Evolutionary conservation across 2,329 filamentous ascomycete genomes (phyloP).

Genomic region (Sporothrix dimorphospora): DNA sequence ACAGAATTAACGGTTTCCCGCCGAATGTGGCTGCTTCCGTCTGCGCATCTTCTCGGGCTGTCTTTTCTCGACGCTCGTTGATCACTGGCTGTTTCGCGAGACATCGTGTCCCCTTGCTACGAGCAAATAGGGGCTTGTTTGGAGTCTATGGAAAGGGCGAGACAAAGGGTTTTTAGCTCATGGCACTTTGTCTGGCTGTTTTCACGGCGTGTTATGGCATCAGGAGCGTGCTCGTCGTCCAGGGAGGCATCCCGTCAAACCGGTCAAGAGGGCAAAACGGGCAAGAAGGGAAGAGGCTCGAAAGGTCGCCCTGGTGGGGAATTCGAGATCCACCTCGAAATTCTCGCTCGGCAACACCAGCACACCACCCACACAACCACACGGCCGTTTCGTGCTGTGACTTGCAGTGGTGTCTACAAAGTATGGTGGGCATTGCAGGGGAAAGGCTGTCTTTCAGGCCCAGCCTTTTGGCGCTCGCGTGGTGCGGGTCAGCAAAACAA

Average conservation of each 20-base stretch:
- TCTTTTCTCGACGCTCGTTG: background rate
- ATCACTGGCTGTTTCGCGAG: background rate
- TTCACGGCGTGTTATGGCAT: background rate
- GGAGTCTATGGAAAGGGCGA: slow-evolving; percentile 29
- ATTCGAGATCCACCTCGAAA: slow-evolving; percentile 18
- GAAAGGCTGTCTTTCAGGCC: background rate
- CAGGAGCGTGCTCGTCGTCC: background rate
- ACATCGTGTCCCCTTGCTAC: background rate
- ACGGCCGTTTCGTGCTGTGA: slow-evolving; percentile 1
- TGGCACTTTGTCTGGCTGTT: background rate
- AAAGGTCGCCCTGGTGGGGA: slow-evolving; percentile 12
- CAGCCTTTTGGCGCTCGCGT: slow-evolving; percentile 23
- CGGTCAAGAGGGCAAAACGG: background rate
- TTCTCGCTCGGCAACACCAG: slow-evolving; percentile 14
- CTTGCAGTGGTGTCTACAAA: background rate
- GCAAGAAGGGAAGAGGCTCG: background rate
- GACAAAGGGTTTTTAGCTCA: background rate
- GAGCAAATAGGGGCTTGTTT: slow-evolving; percentile 23
- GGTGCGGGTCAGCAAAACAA: slow-evolving; percentile 25
- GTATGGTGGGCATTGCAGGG: background rate
- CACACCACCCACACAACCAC: slow-evolving; percentile 7
- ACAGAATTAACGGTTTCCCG: background rate
- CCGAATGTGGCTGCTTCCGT: background rate
- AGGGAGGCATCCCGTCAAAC: background rate
- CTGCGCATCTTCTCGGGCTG: background rate